Base-by-base conservation (phyloP, 2,329 filamentous ascomycete species). In the Beauveria caledonica region DNA sequence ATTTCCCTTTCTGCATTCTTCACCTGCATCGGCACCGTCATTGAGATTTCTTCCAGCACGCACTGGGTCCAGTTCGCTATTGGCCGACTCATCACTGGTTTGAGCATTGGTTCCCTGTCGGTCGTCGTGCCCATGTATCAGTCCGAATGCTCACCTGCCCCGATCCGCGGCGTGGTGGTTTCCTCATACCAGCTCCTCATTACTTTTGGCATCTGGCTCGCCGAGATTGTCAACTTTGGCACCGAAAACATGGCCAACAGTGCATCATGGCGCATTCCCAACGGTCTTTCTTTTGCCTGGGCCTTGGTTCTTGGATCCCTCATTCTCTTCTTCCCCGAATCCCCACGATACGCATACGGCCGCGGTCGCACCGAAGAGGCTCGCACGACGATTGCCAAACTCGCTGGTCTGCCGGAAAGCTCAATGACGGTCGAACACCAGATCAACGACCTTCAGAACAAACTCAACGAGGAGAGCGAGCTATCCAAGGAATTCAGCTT, bases 71-170 rank as follows among this genome's bases (percentile, higher is more conserved):
- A 88, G 66, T 80, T 88, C 61, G 85, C 85, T 29, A 71, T 86
- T 19, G 86, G 86, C 52, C 78, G 86, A 49, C 79, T 86, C 64
- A 78, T 87, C n/a, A 86, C 84, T 25, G 86, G 86, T 65, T 69
- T 87, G 2, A 85, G 85, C 21, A 83, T 89, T 51, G 86, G 86
- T 29, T 78, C 81, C 21, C 75, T 88, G 0, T 86, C 82, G 6
- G 85, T 87, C 46, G 74, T 84, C 27, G 84, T 86, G 1, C 84
- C 84, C 52, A 85, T 89, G 82, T 89, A 89, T 66, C 85, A 88
- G 69, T 82, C 80, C 17, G 86, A 89, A 71, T 85, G 80, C 60
- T 82, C 83, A 3, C 86, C 86, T 0, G 79, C 84, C 62, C 80
- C 84, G 62, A 81, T 89, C 55, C 82, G 86, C 66, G 85, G 85